Evolutionary conservation across 495 filamentous ascomycete species (phyloP).

Genomic region (Penicillium turbatum): DNA sequence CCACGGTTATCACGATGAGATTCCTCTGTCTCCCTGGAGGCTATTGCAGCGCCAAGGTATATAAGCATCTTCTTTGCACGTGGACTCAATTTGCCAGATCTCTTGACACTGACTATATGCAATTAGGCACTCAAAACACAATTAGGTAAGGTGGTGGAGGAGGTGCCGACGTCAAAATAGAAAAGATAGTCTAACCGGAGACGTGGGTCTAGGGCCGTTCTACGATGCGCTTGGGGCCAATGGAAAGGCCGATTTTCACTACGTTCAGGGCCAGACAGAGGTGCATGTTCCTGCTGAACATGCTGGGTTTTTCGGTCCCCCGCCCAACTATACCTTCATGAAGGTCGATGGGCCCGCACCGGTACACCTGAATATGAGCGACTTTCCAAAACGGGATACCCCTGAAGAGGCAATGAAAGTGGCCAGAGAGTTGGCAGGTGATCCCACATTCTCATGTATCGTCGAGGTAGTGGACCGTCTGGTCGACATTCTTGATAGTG

Average conservation of each 20-base stretch:
- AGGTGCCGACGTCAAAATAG: background rate
- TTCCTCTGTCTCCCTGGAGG: conserved; percentile 31
- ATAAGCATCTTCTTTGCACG: background rate
- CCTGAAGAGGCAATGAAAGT: conserved; percentile 17
- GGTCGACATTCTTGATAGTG: conserved; percentile 24
- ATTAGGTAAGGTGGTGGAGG: conserved; percentile 17
- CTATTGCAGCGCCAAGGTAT: conserved; percentile 25
- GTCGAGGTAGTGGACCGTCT: conserved; percentile 13
- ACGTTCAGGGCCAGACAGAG: conserved; percentile 23
- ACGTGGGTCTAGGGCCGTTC: conserved; percentile 18
- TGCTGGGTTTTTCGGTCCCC: conserved; percentile 28
- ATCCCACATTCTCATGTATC: conserved; percentile 12
- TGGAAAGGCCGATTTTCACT: conserved; percentile 20
- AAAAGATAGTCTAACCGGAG: background rate
- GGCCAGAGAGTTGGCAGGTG: conserved; percentile 6
- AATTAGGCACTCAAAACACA: conserved; percentile 23
- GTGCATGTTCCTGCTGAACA: conserved; percentile 13
- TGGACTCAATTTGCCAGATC: background rate
- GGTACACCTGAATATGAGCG: conserved; percentile 14
- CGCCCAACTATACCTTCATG: conserved; percentile 26
- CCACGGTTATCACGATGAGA: conserved; percentile 16
- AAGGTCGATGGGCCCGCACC: conserved; percentile 5
- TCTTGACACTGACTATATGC: background rate
- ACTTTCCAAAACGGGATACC: conserved; percentile 23
- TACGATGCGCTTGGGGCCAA: conserved; percentile 13